Evolutionary conservation across 805 yeast species (phyloP), one percentile per base, ranked within the genome.

Genomic region (Metschnikowia similis): DNA sequence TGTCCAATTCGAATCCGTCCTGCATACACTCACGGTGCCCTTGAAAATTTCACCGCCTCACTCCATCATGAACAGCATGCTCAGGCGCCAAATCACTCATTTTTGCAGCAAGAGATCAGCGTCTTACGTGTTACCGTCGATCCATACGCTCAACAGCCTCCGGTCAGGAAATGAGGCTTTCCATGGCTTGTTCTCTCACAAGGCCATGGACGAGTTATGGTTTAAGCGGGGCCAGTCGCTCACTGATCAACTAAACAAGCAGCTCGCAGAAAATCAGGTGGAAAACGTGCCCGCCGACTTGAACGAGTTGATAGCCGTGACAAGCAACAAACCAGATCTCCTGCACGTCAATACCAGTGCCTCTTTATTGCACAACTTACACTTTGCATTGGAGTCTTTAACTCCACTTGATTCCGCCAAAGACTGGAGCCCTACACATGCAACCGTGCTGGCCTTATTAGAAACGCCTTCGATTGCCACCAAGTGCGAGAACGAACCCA

Each of bases 171-270:
- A 42, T 32, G 16, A 59, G 1, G 81, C 81, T 10, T 67, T 82
- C 21, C 66, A 69, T 1, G 87, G 87, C 2, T 63, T 83, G 4
- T 70, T 77, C 49, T 72, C 82, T 3, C 45, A 70, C 0, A 54
- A 69, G 39, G 81, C 83, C 8, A 59, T 82, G n/a, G 60, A 75
- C 11, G 77, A 72, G 50, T 75, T 79, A 3, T 82, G 84, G 80
- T 73, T 66, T 53, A 67, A 72, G 21, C 73, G 82, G 57, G 69
- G 75, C 3, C 64, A 66, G 3, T 32, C 52, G 8, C 72, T 74
- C 46, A 66, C 74, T 6, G 66, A 64, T 4, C 69, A 69, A 26
- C 63, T 82, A 48, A 77, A 79, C 58, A 59, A 61, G 17, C 67
- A 63, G 14, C 62, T 72, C 4, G 54, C 56, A 3, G 67, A 64